These are phyloP conservation scores for Suillus weaverae DNA, from an alignment of 768 basidiomycete genomes.

Conservation along the genomic window DNA sequence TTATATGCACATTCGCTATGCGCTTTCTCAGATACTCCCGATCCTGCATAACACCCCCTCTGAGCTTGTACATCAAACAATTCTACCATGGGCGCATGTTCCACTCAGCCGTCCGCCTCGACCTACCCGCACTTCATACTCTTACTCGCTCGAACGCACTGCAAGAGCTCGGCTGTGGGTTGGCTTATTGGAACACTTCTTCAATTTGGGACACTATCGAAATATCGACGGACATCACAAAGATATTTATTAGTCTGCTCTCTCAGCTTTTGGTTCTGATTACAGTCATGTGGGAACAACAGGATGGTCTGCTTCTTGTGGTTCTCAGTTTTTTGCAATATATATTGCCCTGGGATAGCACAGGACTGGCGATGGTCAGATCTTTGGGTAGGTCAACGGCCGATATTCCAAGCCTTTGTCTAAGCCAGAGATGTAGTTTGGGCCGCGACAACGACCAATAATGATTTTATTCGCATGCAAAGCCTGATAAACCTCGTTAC, in stretches of 20 bases:
- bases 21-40: constrained; percentile 47
- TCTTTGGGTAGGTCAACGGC: constrained; percentile 33
- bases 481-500: constrained; percentile 60
- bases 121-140: constrained; percentile 66
- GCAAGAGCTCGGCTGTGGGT: constrained; percentile 56
- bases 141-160: constrained; percentile 51
- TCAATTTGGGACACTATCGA: constrained; percentile 62
- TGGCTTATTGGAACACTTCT: constrained; percentile 41
- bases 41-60: constrained; percentile 42
- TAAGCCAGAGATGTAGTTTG: constrained; percentile 42
- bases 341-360: constrained; percentile 41
- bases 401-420: not conserved
- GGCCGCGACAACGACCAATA: constrained; percentile 70
- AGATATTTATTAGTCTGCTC: constrained; percentile 50
- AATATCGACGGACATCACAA: constrained; percentile 39
- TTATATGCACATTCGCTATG: constrained; percentile 48
- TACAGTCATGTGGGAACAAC: constrained; percentile 58
- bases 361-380: constrained; percentile 15
- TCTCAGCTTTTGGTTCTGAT: constrained; percentile 64
- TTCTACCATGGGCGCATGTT: constrained; percentile 66
- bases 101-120: constrained; percentile 63
- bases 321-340: constrained; percentile 54
- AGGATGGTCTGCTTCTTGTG: constrained; percentile 62
- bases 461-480: constrained; percentile 60
- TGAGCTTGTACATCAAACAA: constrained; percentile 58